Evolutionary conservation across 208 protist species (phyloP), one percentile per base, ranked within the genome.

Genomic region (Crithidia brevicula): DNA sequence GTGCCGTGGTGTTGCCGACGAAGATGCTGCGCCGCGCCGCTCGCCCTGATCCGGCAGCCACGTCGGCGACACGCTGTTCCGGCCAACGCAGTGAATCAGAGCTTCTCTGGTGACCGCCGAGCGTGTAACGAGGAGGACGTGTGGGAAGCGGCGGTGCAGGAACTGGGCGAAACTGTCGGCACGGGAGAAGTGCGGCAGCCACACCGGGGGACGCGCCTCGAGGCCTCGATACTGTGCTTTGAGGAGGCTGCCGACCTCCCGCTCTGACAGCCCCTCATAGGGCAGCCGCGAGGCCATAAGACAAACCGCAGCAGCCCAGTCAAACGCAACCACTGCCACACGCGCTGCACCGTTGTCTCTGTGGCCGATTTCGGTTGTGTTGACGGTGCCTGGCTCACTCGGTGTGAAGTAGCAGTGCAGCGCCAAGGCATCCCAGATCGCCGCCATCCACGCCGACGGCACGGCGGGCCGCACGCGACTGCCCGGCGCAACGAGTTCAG

Each of bases 221-320:
- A 89, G 59, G 22, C 63, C 40, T 8, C 75, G 38, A 43, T 67
- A 72, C 23, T 54, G 40, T 11, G 58, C 20, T 10, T 42, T 47
- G 38, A 95, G 59, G 31, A 27, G 34, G 10, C 62, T 16, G 30
- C 82, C 27, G 15, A 93, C 58, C 25, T 74, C 72, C 6, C 20
- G 31, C 73, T 95, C 87, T 23, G 77, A 77, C 43, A 84, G 81
- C 8, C 90, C 90, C 53, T 95, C 90, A 34, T 65, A 67, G 2
- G 90, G 90, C 16, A 95, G 60, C 6, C 5, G 0, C 6, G 52
- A 53, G 6, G 85, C 80, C 11, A 89, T 54, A 20, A 18, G 49
- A 36, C 31, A 34, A 54, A 92, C 47, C 11, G 63, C 70, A 8
- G 59, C 53, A 5, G 73, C 52, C 88, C 90, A 95, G 63, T 89